These are phyloP conservation scores for Colletotrichum eleusines DNA, from an alignment of 2,329 filamentous ascomycete species.

Conservation along the genomic window DNA sequence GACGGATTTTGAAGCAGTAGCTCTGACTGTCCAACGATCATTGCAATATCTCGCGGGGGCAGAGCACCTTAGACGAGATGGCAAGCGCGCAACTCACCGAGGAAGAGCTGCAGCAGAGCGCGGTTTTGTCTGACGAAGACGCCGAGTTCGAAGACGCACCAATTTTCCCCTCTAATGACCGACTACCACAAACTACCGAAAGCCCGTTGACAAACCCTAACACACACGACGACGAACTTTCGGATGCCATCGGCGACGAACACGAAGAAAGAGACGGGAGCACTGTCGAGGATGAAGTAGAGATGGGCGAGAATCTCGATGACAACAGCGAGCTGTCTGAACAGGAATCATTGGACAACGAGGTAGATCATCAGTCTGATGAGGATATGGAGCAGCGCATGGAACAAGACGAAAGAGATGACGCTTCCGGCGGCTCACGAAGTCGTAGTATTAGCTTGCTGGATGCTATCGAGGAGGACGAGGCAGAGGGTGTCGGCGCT, in stretches of 20 bases:
- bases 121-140: constrained; percentile 62
- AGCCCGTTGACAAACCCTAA: constrained; percentile 22
- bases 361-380: constrained; percentile 51
- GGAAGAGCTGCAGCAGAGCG: constrained; percentile 69
- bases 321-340: constrained; percentile 51
- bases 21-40: background rate
- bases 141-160: constrained; percentile 56
- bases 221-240: constrained; percentile 26
- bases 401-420: constrained; percentile 48
- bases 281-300: constrained; percentile 50
- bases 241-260: constrained; percentile 21
- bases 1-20: constrained; percentile 7
- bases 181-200: constrained; percentile 40
- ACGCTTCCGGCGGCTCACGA: constrained; percentile 24
- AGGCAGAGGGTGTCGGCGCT: constrained; percentile 67
- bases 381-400: constrained; percentile 55
- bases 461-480: constrained; percentile 47
- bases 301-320: constrained; percentile 51
- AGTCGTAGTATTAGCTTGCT: constrained; percentile 32
- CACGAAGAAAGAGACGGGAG: constrained; percentile 44
- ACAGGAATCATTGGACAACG: constrained; percentile 54
- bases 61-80: constrained; percentile 50
- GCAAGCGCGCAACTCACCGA: constrained; percentile 66
- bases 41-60: background rate
- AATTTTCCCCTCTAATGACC: constrained; percentile 44